Conservation (phyloP, 257 asterid genomes). For the Przewalskia tangutica region DNA sequence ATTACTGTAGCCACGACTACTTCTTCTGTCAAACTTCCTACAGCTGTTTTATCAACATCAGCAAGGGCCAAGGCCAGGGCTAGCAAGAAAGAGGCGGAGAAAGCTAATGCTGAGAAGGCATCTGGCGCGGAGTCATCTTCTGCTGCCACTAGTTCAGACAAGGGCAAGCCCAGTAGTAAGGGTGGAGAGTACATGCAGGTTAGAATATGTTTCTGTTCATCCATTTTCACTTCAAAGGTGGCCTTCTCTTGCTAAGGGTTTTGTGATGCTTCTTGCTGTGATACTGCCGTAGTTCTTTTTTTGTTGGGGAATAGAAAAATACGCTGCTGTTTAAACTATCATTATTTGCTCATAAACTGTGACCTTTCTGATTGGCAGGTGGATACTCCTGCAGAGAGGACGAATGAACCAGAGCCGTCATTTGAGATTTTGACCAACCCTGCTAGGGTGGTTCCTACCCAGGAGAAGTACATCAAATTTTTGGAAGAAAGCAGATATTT, state of each 20-base stretch:
- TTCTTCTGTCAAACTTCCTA: constrained; percentile 73
- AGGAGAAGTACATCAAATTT: constrained; percentile 70
- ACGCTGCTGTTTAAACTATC: neutral
- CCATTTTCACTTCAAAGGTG: neutral
- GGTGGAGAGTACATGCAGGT: constrained; percentile 89
- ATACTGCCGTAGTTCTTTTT: neutral
- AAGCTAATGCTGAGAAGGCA: constrained; percentile 46
- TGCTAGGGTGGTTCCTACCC: constrained; percentile 82
- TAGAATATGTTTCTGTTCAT: neutral
- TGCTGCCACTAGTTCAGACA: constrained; percentile 29
- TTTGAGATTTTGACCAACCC: constrained; percentile 84
- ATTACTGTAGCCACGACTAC: constrained; percentile 60
- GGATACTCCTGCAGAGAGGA: constrained; percentile 51
- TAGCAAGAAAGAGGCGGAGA: constrained; percentile 79
- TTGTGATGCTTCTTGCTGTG: neutral
- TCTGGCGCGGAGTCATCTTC: constrained; percentile 37
- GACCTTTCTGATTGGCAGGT: constrained; percentile 30
- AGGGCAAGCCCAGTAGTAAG: constrained; percentile 58
- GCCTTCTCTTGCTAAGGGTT: neutral
- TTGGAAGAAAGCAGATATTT: constrained; percentile 74
- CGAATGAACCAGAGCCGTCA: constrained; percentile 62
- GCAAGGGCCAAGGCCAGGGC: constrained; percentile 83
- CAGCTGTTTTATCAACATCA: constrained; percentile 91
- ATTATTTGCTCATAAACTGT: neutral
- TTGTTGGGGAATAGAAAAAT: neutral